Evolutionary conservation across 2,329 filamentous ascomycete species (phyloP), one percentile per base, ranked within the genome.

Genomic region (Botrytis porri): DNA sequence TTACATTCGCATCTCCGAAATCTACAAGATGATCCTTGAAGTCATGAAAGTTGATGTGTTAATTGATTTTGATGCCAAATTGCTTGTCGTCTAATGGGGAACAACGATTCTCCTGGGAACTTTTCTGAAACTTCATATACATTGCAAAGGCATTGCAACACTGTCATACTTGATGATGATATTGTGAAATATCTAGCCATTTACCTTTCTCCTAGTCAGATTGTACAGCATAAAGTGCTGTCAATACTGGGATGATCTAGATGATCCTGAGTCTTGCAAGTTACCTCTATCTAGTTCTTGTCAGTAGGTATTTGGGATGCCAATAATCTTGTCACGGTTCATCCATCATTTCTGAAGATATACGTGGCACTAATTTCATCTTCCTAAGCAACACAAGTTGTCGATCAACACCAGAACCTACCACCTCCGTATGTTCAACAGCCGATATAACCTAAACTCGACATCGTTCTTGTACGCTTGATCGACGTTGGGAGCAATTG

Each of bases 401-500:
- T 59, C 29, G 59, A 39, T 37, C 12, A 37, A 61, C 18, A 25
- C 59, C 6, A 5, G 57, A 45, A 45, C 43, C 7, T 22, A 22
- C 43, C 9, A 22, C 22, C 10, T 51, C 10, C 48, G 10, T 60
- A 22, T 60, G 57, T 60, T 35, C 20, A 60, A 25, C 57, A 43
- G 22, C 37, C 16, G 48, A 54, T 2, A 29, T 14, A 14, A n/a
- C 51, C 51, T 12, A 63, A 25, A 62, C 6, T 62, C 35, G 20
- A 18, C 35, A 62, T 25, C 35, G 16, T 62, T 62, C 22, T 16
- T n/a, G 37, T 29, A 20, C 39, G 25, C 48, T 65, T 35, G 63
- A 65, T 51, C 43, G 14, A 51, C 63, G 29, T 66, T 51, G 43
- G 63, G 43, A 66, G 45, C 22, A 39, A 66, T 54, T 51, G 63